A percentile compares a stretch with the other conserved stretches of the same genome.
Evolutionary conservation across 129 eudicot species (phyloP).

Genomic region (Oenanthe sinensis): DNA sequence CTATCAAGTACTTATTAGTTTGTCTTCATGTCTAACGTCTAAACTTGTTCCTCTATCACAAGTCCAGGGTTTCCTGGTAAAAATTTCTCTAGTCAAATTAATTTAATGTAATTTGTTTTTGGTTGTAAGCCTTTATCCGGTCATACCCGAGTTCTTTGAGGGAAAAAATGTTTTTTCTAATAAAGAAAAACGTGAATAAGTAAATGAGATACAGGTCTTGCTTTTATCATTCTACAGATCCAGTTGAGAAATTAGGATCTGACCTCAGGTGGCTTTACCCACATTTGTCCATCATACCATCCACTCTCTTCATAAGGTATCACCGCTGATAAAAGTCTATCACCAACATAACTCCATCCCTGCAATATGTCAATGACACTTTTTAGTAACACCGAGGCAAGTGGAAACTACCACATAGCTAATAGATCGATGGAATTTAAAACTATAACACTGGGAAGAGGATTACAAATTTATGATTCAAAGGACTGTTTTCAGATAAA

Average conservation of each 20-base stretch:
- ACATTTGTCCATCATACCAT: slow-evolving; percentile 99
- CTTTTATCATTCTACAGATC: not conserved
- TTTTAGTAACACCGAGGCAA: not conserved
- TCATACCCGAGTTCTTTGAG: not conserved
- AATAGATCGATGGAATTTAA: not conserved
- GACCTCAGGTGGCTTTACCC: slow-evolving; percentile 99
- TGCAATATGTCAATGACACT: slow-evolving; percentile 18
- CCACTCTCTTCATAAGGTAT: slow-evolving; percentile 97
- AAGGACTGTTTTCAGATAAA: not conserved
- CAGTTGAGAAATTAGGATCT: slow-evolving; percentile 21
- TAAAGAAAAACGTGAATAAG: not conserved
- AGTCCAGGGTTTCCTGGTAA: not conserved
- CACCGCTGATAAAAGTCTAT: slow-evolving; percentile 88
- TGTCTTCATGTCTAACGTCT: not conserved
- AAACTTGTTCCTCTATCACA: not conserved
- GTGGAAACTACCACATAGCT: not conserved
- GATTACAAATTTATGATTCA: not conserved
- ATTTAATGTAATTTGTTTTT: not conserved
- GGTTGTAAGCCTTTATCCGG: not conserved
- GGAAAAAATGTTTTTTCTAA: not conserved
- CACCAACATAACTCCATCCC: slow-evolving; percentile 99
- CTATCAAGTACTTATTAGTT: not conserved
- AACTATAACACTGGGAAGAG: not conserved
- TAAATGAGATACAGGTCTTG: not conserved
- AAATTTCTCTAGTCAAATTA: not conserved